These are phyloP conservation scores for Acanthamoeba culbertsoni DNA, from an alignment of 208 protist species.

Conservation along the genomic window DNA sequence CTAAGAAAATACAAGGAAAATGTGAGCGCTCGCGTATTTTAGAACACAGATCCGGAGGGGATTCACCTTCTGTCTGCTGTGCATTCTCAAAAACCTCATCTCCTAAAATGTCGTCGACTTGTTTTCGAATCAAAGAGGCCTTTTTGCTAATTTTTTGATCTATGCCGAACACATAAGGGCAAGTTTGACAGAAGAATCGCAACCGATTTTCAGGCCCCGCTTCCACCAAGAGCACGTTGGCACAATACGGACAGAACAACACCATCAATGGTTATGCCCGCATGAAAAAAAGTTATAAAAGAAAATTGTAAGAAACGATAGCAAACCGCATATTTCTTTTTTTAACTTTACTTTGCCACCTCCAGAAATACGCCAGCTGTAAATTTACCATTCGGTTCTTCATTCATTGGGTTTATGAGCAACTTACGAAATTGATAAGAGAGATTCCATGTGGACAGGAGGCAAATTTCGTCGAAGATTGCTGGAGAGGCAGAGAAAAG, in stretches of 20 bases:
- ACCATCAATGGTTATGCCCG: background rate
- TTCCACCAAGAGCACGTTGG: conserved; percentile 41
- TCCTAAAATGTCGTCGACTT: conserved; percentile 76
- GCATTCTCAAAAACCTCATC: conserved; percentile 75
- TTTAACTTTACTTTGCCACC: no score
- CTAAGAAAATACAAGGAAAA: background rate
- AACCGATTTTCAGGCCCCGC: background rate
- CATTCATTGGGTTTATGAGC: no score
- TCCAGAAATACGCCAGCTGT: no score
- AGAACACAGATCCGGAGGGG: background rate
- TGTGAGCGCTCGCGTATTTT: background rate
- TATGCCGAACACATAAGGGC: conserved; percentile 73
- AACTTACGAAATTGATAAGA: background rate
- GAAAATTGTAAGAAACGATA: no score
- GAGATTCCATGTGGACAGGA: background rate
- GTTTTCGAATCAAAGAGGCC: conserved; percentile 55
- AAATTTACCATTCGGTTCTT: background rate
- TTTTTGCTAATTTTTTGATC: conserved; percentile 34
- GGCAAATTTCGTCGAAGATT: background rate
- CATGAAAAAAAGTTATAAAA: background rate
- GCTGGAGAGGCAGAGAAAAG: background rate
- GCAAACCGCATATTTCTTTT: background rate
- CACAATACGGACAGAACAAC: conserved; percentile 40
- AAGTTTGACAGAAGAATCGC: conserved; percentile 58
- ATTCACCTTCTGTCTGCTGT: conserved; percentile 65